Percentiles rank a stretch among this genome's conserved stretches.
phyloP scores from a whole-genome alignment of 1,284 basidiomycete genomes.

The Meripilus lineatus region DNA sequence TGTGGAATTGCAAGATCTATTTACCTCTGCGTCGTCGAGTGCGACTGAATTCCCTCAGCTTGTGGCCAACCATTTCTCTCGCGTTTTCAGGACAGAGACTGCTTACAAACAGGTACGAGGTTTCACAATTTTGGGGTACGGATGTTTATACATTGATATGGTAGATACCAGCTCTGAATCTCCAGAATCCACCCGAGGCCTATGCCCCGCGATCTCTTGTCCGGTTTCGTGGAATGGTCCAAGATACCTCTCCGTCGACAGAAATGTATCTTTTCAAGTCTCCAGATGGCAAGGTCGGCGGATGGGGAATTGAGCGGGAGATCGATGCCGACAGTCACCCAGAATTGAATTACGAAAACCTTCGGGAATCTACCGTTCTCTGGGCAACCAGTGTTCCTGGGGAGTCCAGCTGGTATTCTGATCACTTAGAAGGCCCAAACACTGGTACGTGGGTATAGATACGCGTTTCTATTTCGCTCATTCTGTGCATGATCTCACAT shows the following conservation, averaged over 20 bases:
- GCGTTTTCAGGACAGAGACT: constrained; percentile 36
- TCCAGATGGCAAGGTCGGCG: constrained; percentile 43
- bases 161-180: constrained; percentile 53
- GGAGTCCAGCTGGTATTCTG: constrained; percentile 45
- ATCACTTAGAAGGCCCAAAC: constrained; percentile 30
- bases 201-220: constrained; percentile 52
- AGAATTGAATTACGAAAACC: constrained; percentile 39
- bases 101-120: constrained; percentile 40
- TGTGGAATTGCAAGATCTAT: constrained; percentile 42
- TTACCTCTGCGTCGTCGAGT: constrained; percentile 21
- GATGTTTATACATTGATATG: neutral
- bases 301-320: constrained; percentile 57
- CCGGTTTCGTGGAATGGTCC: constrained; percentile 71
- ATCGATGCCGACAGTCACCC: constrained; percentile 22
- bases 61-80: constrained; percentile 47
- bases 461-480: neutral
- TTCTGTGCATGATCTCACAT: neutral
- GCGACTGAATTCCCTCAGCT: constrained; percentile 37
- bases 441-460: constrained; percentile 4
- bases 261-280: constrained; percentile 62
- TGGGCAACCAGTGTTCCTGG: constrained; percentile 74
- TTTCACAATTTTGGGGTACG: constrained; percentile 7
- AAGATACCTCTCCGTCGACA: constrained; percentile 68
- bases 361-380: constrained; percentile 57
- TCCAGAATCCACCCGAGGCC: constrained; percentile 40